These are phyloP conservation scores for Ceratobasidium sp. DNA, from an alignment of 1,284 basidiomycete species.

Conservation along the genomic window DNA sequence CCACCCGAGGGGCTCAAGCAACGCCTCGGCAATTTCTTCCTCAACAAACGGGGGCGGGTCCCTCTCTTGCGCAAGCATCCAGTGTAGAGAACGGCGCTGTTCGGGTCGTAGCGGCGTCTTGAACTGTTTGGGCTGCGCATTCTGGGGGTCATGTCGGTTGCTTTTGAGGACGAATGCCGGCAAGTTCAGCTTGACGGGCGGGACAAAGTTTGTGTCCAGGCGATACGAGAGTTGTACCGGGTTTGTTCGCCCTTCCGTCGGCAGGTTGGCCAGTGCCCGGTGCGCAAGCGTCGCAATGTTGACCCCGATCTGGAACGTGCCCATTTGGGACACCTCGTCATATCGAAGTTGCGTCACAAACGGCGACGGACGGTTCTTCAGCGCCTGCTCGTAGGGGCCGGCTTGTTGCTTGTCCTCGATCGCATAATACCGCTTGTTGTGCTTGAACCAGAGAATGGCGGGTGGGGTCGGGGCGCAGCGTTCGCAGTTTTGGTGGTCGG, in stretches of 20 bases:
- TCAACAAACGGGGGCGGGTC: slow-evolving; percentile 78
- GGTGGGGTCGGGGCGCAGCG: slow-evolving; percentile 83
- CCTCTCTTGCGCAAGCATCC: slow-evolving; percentile 88
- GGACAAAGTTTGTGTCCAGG: slow-evolving; percentile 77
- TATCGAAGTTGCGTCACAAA: slow-evolving; percentile 87
- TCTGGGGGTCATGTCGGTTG: slow-evolving; percentile 78
- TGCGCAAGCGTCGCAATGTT: slow-evolving; percentile 89
- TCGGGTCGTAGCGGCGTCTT: slow-evolving; percentile 76
- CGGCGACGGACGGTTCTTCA: slow-evolving; percentile 85
- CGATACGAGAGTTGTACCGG: slow-evolving; percentile 74
- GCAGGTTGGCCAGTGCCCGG: slow-evolving; percentile 83
- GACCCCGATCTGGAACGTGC: slow-evolving; percentile 82
- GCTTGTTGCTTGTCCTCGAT: slow-evolving; percentile 85
- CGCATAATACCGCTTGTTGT: slow-evolving; percentile 60
- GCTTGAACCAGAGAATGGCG: slow-evolving; percentile 71
- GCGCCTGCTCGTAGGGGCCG: slow-evolving; percentile 82
- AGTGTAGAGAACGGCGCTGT: slow-evolving; percentile 87
- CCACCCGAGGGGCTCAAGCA: slow-evolving; percentile 87
- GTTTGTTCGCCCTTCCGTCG: slow-evolving; percentile 61
- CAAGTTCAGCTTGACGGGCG: slow-evolving; percentile 65
- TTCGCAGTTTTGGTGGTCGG: slow-evolving; percentile 61
- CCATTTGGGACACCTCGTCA: slow-evolving; percentile 63
- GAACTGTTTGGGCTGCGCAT: slow-evolving; percentile 82
- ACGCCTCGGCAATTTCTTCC: slow-evolving; percentile 92
- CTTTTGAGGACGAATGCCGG: slow-evolving; percentile 74